A percentile compares a stretch with the other conserved stretches of the same genome.
These are phyloP conservation scores for Solioccasus polychromus DNA, from an alignment of 768 basidiomycete species.

Conservation along the genomic window DNA sequence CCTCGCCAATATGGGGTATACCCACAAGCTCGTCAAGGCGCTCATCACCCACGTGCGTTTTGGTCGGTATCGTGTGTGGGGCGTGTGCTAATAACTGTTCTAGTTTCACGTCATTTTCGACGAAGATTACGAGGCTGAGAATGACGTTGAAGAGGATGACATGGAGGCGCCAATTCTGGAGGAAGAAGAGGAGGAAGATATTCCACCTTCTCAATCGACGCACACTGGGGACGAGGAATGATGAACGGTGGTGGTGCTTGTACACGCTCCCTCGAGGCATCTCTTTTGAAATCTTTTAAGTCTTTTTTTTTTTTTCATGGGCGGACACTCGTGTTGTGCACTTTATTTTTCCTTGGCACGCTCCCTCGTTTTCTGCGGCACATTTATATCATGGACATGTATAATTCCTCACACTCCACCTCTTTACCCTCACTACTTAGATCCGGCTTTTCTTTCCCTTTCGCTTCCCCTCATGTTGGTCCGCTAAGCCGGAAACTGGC, in stretches of 20 bases:
- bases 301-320: slow-evolving; percentile 5
- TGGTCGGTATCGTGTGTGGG: not conserved
- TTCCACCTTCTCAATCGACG: slow-evolving; percentile 26
- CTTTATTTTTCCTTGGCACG: slow-evolving; percentile 1
- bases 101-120: slow-evolving; percentile 74
- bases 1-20: slow-evolving; percentile 75
- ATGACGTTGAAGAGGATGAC: slow-evolving; percentile 62
- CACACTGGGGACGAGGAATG: slow-evolving; percentile 22
- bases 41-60: slow-evolving; percentile 70
- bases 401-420: slow-evolving; percentile 17
- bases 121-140: slow-evolving; percentile 54
- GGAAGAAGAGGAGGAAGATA: slow-evolving; percentile 52
- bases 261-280: slow-evolving; percentile 6
- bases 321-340: slow-evolving; percentile 24
- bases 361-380: slow-evolving; percentile 9
- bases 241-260: slow-evolving; percentile 10
- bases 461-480: not conserved
- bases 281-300: slow-evolving; percentile 2
- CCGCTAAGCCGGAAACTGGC: slow-evolving; percentile 18
- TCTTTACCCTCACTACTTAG: slow-evolving; percentile 9
- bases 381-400: slow-evolving; percentile 36
- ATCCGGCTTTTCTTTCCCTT: not conserved
- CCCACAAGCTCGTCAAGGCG: slow-evolving; percentile 72
- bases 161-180: slow-evolving; percentile 65
- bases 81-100: not conserved